Conservation (phyloP, 345 rosid species). For the Populus nigra region DNA sequence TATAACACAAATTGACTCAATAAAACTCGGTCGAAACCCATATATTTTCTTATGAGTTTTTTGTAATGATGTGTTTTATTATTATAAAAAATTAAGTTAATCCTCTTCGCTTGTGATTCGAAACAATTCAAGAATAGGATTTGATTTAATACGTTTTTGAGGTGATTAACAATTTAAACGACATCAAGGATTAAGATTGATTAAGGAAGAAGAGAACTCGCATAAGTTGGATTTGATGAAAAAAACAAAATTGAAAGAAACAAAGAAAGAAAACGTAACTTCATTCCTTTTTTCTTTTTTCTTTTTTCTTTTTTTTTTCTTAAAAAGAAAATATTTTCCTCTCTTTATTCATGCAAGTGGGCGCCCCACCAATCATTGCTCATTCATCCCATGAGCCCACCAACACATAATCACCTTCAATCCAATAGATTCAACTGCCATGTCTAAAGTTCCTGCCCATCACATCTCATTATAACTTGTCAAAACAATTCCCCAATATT, state of each 20-base stretch:
- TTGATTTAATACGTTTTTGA: too few species aligned
- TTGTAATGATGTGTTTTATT: too few species aligned
- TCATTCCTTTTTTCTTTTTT: not conserved
- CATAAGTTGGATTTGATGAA: too few species aligned
- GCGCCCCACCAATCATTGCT: slow-evolving; percentile 12
- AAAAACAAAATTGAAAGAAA: too few species aligned
- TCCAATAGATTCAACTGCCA: not conserved
- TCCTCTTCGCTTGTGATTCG: accelerated
- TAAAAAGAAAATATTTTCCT: not conserved
- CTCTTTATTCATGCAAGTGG: not conserved
- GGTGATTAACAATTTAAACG: too few species aligned
- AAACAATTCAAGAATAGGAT: too few species aligned
- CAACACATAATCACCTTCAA: slow-evolving; percentile 21
- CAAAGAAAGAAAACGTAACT: not conserved
- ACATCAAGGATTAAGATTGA: too few species aligned
- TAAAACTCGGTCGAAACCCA: accelerated
- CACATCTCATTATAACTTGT: not conserved
- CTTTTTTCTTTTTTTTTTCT: not conserved
- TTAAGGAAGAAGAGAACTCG: too few species aligned
- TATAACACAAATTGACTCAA: accelerated
- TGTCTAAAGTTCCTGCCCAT: not conserved
- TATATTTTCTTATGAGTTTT: too few species aligned
- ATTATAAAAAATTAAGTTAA: too few species aligned
- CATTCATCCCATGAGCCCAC: slow-evolving; percentile 14
- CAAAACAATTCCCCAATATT: not conserved